Conservation (phyloP, 2,329 filamentous ascomycete species). For the Penicillium sp. region DNA sequence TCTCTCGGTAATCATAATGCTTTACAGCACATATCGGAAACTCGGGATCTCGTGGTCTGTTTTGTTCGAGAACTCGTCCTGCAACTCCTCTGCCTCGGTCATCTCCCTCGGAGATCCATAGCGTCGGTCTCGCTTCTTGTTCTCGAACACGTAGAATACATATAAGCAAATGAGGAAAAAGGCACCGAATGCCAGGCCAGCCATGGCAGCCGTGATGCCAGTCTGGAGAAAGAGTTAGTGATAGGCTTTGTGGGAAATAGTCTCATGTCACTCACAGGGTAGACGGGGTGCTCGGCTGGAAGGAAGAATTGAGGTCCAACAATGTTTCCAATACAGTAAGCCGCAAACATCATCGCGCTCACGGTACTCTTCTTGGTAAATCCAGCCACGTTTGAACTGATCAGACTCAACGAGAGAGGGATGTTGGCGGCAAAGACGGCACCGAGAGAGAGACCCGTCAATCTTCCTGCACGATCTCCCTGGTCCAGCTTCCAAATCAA, state of each 20-base stretch:
- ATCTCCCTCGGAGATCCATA: constrained; percentile 25
- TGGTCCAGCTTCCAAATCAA: constrained; percentile 29
- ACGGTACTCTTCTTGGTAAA: constrained; percentile 35
- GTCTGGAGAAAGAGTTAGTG: constrained; percentile 20
- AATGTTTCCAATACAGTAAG: constrained; percentile 34
- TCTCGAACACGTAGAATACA: constrained; percentile 29
- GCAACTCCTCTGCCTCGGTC: constrained; percentile 24
- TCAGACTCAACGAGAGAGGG: constrained; percentile 32
- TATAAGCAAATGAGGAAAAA: constrained; percentile 29
- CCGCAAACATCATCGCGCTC: constrained; percentile 47
- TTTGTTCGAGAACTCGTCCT: constrained; percentile 31
- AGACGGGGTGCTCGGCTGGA: constrained; percentile 28
- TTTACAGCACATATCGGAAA: constrained; percentile 32
- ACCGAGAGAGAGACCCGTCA: constrained; percentile 29
- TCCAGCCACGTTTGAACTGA: constrained; percentile 34
- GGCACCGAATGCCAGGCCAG: constrained; percentile 26
- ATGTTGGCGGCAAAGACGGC: constrained; percentile 34
- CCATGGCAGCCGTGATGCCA: constrained; percentile 31
- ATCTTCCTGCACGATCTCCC: constrained; percentile 22
- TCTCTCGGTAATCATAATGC: background rate
- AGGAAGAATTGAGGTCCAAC: constrained; percentile 33
- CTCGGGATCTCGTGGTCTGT: constrained; percentile 33
- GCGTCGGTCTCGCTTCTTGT: constrained; percentile 25
- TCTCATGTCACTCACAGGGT: constrained; percentile 20
- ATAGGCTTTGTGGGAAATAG: background rate